Percentiles rank a stretch among this genome's conserved stretches.
Conservation (phyloP, 73 alveolate genomes). For the Paramecium caudatum region DNA sequence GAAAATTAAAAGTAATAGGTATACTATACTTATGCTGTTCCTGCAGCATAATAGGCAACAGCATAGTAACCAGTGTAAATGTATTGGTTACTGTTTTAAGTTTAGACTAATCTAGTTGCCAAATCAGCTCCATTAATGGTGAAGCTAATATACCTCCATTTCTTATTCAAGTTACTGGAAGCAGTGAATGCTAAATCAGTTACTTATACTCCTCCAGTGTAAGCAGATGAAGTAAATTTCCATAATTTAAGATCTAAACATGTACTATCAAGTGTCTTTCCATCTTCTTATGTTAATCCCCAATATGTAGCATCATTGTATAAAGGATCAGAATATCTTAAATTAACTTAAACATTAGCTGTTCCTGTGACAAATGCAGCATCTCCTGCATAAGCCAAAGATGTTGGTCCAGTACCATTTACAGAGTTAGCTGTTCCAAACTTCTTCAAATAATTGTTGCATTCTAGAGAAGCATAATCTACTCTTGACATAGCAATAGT, state of each 20-base stretch:
- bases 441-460: not conserved
- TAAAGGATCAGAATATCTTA: not conserved
- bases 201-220: not conserved
- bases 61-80: not conserved
- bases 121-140: not conserved
- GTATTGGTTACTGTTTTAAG: not conserved
- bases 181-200: not conserved
- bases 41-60: not conserved
- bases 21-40: not conserved
- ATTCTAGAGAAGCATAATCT: not conserved
- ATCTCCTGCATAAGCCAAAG: not conserved
- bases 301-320: not conserved
- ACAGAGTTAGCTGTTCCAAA: not conserved
- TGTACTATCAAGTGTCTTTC: not conserved
- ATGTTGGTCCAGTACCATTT: not conserved
- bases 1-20: not conserved
- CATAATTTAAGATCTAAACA: not conserved
- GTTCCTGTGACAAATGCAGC: not conserved
- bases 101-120: not conserved
- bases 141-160: slow-evolving; percentile 5
- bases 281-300: not conserved
- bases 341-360: not conserved
- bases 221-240: not conserved
- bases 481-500: too few relatives aligned
- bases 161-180: not conserved